Evolutionary conservation across 257 asterid genomes (phyloP), one percentile per base, ranked within the genome.

Genomic region (Solanum ossicruentum): DNA sequence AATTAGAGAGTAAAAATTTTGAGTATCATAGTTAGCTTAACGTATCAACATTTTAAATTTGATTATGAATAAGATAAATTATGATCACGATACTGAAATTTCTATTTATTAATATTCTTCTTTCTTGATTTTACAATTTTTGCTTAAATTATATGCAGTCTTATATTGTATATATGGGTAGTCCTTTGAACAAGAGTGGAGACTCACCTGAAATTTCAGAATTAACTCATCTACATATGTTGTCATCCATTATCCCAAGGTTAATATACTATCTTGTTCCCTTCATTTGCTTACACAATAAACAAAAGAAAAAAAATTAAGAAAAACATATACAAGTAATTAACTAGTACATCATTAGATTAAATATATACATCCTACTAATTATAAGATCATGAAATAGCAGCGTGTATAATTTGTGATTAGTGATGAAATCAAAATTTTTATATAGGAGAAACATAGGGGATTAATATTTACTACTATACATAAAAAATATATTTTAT

Each of bases 91-190:
- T 36, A 36, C 6, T 36, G 1, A 36, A 36, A 36, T 36, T 36
- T 36, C 7, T 36, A 36, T 6, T 36, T 36, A 36, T 36, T 5
- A 36, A 36, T 36, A 36, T 36, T 36, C 6, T 4, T 36, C 41
- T 36, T 36, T 36, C 41, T 36, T 36, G 41, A 36, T 36, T 36
- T 36, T 36, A 36, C 7, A 36, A 36, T 36, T 36, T 36, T 36
- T 36, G 41, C 41, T 36, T 36, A 5, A 36, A 5, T 36, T 36
- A 36, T 58, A 58, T 58, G 94, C 94, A 94, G 98, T 93, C 93
- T 84, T 92, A 94, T 90, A 88, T 94, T 66, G 93, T 92, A 32
- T 94, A 94, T 45, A 91, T 94, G 98, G 98, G 98, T 65, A 90
- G 97, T 90, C 89, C 91, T 60, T 85, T 86, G n/a, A 85, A 84